These are phyloP conservation scores for Chlorella sp. DNA, from an alignment of 139 green algal genomes.

Conservation along the genomic window DNA sequence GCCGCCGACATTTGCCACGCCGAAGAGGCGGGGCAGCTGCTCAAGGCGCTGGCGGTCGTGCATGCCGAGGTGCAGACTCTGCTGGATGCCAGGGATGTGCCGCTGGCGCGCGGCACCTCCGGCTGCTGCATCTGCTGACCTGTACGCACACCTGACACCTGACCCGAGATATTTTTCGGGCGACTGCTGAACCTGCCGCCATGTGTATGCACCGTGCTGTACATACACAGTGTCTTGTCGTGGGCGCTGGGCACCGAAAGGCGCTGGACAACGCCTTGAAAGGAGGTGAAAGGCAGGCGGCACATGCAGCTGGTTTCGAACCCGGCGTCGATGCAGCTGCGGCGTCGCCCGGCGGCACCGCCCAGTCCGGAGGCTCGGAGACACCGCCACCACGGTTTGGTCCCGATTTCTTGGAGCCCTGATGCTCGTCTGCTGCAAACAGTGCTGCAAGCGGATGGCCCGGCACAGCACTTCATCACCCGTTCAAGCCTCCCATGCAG, in stretches of 20 bases:
- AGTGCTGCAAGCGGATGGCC: no score
- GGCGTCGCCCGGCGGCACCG: no score
- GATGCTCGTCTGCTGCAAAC: no score
- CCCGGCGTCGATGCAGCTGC: no score
- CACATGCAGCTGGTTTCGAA: not conserved
- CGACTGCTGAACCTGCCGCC: not conserved
- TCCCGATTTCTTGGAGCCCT: no score
- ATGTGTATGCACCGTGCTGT: not conserved
- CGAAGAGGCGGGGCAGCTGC: constrained; percentile 23
- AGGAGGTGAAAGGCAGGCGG: not conserved
- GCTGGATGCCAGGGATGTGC: constrained; percentile 3
- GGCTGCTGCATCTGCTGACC: constrained; percentile 2
- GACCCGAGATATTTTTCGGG: no score
- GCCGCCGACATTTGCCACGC: constrained; percentile 26
- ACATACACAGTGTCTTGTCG: no score
- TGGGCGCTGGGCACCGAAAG: not conserved
- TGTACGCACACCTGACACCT: no score
- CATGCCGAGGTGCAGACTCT: not conserved
- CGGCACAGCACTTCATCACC: no score
- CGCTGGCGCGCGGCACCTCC: not conserved
- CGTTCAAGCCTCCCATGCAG: no score
- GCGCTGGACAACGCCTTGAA: not conserved
- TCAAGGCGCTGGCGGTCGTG: not conserved
- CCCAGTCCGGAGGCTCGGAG: no score
- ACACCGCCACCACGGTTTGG: no score